Conservation (phyloP, 208 protist genomes). For the Crithidia bombi region DNA sequence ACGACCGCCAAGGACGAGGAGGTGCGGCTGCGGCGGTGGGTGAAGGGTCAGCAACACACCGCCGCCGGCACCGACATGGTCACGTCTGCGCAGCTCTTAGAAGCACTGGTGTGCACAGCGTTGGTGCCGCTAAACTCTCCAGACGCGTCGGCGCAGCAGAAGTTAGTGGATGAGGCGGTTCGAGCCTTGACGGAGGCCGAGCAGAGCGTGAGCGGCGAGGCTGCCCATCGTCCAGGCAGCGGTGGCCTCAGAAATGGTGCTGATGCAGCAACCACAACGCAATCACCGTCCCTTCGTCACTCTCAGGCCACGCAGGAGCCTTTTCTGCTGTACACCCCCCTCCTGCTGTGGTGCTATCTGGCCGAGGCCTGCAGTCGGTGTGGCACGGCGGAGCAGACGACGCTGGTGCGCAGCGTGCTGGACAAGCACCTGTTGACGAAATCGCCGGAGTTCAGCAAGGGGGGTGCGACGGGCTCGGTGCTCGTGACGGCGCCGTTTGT, state of each 20-base stretch:
- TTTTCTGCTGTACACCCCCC: conserved; percentile 22
- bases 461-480: background rate
- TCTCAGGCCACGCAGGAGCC: background rate
- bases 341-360: conserved; percentile 67
- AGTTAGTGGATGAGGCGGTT: conserved; percentile 47
- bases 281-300: background rate
- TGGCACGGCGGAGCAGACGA: conserved; percentile 26
- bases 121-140: conserved; percentile 40
- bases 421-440: conserved; percentile 25
- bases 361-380: conserved; percentile 25
- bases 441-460: conserved; percentile 3
- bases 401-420: conserved; percentile 18
- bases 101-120: conserved; percentile 65
- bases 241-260: background rate
- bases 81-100: conserved; percentile 45
- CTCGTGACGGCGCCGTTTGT: conserved; percentile 28
- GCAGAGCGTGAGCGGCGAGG: background rate
- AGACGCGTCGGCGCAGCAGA: conserved; percentile 39
- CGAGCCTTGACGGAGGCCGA: conserved; percentile 41
- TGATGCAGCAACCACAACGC: background rate
- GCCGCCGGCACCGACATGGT: conserved; percentile 14
- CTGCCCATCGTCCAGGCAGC: conserved; percentile 1
- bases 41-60: conserved; percentile 30
- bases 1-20: conserved; percentile 61
- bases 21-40: conserved; percentile 51